Evolutionary conservation across 1,284 basidiomycete genomes (phyloP).

Genomic region (Fomitiporia mediterranea): DNA sequence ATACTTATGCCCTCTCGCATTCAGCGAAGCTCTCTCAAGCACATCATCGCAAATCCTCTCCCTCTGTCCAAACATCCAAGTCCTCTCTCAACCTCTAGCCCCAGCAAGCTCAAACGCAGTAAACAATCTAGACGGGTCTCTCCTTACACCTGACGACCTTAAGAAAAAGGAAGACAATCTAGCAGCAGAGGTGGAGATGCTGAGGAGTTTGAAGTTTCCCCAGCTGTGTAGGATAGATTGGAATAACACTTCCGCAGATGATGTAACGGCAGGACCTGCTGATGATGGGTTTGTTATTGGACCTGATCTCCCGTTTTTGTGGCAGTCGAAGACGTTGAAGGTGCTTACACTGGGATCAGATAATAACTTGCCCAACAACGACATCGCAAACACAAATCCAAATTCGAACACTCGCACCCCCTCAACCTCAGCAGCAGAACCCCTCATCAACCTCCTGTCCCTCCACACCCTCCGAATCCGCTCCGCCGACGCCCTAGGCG

Average conservation of each 20-base stretch:
- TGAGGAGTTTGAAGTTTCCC: background rate
- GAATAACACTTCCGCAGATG: background rate
- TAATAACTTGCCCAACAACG: background rate
- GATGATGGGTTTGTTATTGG: no score
- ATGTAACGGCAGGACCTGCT: no score
- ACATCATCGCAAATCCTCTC: background rate
- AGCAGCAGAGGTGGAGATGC: background rate
- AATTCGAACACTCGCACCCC: background rate
- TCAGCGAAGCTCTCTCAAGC: background rate
- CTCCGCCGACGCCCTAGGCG: slow-evolving; percentile 6
- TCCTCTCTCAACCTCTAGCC: background rate
- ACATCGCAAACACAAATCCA: background rate
- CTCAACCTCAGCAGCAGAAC: background rate
- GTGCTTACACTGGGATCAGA: slow-evolving; percentile 3
- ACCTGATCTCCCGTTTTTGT: background rate
- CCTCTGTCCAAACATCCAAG: background rate
- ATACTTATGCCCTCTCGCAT: background rate
- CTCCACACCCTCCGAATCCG: slow-evolving; percentile 4
- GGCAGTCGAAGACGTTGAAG: background rate
- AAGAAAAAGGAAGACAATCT: no score
- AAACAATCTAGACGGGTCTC: no score
- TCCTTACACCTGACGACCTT: no score
- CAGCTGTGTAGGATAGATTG: slow-evolving; percentile 2
- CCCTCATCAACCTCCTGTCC: background rate
- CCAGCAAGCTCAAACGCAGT: background rate